Percentiles rank a stretch among this genome's conserved stretches.
Conservation (phyloP, 2,329 filamentous ascomycete species). For the Phialophora verrucosa region DNA sequence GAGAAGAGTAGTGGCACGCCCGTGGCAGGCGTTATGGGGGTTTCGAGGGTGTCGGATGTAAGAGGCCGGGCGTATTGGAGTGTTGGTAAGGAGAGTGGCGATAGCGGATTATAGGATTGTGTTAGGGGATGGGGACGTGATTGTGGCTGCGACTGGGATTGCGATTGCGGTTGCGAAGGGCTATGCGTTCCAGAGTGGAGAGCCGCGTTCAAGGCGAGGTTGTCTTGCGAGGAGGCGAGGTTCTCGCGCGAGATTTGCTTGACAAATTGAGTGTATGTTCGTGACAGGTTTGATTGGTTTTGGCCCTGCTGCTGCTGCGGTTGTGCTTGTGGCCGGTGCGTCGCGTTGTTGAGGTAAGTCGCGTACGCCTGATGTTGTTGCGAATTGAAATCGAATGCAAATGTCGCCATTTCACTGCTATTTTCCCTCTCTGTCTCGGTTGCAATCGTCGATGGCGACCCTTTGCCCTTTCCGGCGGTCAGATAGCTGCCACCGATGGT, state of each 20-base stretch:
- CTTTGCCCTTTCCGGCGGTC: conserved; percentile 10
- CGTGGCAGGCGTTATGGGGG: conserved; percentile 27
- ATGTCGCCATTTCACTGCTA: conserved; percentile 27
- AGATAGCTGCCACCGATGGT: conserved; percentile 2
- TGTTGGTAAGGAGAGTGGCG: background rate
- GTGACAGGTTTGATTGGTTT: background rate
- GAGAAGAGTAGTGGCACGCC: conserved; percentile 24
- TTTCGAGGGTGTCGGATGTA: conserved; percentile 19
- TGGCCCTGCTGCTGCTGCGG: conserved; percentile 13
- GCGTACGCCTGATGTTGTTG: conserved; percentile 25
- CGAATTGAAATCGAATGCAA: conserved; percentile 31
- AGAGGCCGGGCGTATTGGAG: conserved; percentile 24
- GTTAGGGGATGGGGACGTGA: background rate
- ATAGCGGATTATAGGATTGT: background rate
- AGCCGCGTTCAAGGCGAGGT: conserved; percentile 1
- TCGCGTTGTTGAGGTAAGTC: conserved; percentile 20
- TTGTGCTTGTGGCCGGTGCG: conserved; percentile 1
- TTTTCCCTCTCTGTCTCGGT: conserved; percentile 1
- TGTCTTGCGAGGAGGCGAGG: background rate
- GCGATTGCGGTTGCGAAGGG: background rate
- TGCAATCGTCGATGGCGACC: conserved; percentile 17
- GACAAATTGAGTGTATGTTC: conserved; percentile 9
- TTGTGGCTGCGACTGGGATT: background rate
- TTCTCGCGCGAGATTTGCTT: conserved; percentile 10
- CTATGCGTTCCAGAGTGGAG: background rate